These are phyloP conservation scores for Eugenia klotzschiana DNA, from an alignment of 441 rosid genomes.

Conservation along the genomic window DNA sequence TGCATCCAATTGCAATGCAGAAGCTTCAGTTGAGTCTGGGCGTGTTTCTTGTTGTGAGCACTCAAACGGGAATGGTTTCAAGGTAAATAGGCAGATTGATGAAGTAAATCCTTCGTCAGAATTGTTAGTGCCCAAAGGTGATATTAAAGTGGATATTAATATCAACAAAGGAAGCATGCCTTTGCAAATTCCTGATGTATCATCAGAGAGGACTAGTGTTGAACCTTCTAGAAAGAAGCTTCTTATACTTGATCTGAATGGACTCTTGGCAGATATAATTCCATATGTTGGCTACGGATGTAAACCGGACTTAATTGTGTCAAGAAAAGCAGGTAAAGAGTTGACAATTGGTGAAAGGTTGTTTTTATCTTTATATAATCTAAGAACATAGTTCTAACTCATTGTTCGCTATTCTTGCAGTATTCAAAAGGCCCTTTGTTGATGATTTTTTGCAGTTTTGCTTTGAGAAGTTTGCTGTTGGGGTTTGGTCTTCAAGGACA, in stretches of 20 bases:
- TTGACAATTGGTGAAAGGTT: not conserved
- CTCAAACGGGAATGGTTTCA: not conserved
- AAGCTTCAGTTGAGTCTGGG: not conserved
- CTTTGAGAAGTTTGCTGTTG: slow-evolving; percentile 24
- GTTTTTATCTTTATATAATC: not conserved
- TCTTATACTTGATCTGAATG: slow-evolving; percentile 33
- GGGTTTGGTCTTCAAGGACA: slow-evolving; percentile 33
- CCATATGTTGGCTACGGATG: not conserved
- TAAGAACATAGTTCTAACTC: not conserved
- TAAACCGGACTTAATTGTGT: slow-evolving; percentile 8
- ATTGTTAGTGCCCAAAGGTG: not conserved
- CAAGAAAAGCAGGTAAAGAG: slow-evolving; percentile 24
- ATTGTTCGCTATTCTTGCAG: slow-evolving; percentile 10
- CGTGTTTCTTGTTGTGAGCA: not conserved
- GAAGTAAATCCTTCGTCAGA: not conserved
- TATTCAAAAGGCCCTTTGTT: slow-evolving; percentile 25
- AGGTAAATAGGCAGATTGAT: not conserved
- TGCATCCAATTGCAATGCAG: not conserved
- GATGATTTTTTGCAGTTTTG: slow-evolving; percentile 23
- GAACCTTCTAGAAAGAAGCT: slow-evolving; percentile 19
- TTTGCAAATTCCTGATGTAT: not conserved
- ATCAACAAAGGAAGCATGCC: slow-evolving; percentile 1
- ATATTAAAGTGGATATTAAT: not conserved
- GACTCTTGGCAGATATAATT: slow-evolving; percentile 23
- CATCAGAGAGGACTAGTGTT: not conserved